A percentile compares a stretch with the other conserved stretches of the same genome.
Evolutionary conservation across 164 flowering plant species (phyloP).

Genomic region (grape (Vitis vinifera)): ASM3070453v1 NC_081813.1:2383501-2384000

Average conservation of each 20-base stretch:
- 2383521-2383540: too few species aligned
- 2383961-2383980: neutral
- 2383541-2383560: too few species aligned
- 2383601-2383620: neutral
- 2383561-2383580: too few species aligned
- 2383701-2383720: neutral
- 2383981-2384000: neutral
- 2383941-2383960: neutral
- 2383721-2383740: neutral
- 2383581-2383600: neutral
- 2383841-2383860: conserved; percentile 30
- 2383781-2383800: conserved; percentile 60
- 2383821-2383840: conserved; percentile 68
- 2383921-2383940: conserved; percentile 35
- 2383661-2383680: conserved; percentile 7
- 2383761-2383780: conserved; percentile 73
- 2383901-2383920: conserved; percentile 34
- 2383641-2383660: neutral
- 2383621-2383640: neutral
- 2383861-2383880: conserved; percentile 47
- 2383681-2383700: neutral
- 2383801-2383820: conserved; percentile 63
- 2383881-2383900: conserved; percentile 76
- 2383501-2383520: too few species aligned
- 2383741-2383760: conserved; percentile 56